phyloP scores from a whole-genome alignment of 805 yeast genomes.

The Metschnikowia noctiluminum region DNA sequence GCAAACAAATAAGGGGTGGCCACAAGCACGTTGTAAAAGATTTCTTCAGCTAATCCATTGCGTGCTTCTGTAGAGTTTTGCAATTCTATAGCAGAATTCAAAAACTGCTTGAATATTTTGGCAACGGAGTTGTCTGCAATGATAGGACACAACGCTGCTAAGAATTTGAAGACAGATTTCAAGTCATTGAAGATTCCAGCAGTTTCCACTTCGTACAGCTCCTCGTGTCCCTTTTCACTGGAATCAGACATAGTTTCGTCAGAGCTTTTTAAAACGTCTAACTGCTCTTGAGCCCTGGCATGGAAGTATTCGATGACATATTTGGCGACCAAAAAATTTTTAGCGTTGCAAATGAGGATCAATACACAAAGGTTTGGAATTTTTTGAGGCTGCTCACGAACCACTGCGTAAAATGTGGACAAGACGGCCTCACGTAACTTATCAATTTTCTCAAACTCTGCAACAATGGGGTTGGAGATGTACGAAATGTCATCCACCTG shows the following conservation, averaged over 20 bases:
- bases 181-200: slow-evolving; percentile 67
- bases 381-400: slow-evolving; percentile 90
- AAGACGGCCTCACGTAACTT: slow-evolving; percentile 57
- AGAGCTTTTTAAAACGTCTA: slow-evolving; percentile 32
- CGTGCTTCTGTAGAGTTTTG: slow-evolving; percentile 42
- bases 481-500: slow-evolving; percentile 55
- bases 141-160: slow-evolving; percentile 64
- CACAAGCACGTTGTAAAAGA: slow-evolving; percentile 58
- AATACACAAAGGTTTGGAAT: slow-evolving; percentile 67
- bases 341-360: slow-evolving; percentile 61
- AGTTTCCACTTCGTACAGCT: slow-evolving; percentile 20
- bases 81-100: slow-evolving; percentile 54
- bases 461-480: slow-evolving; percentile 62
- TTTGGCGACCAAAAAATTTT: slow-evolving; percentile 63
- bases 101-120: slow-evolving; percentile 49
- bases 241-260: slow-evolving; percentile 14
- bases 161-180: slow-evolving; percentile 67
- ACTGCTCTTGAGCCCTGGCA: slow-evolving; percentile 53
- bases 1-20: slow-evolving; percentile 63
- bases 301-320: slow-evolving; percentile 68
- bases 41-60: slow-evolving; percentile 61
- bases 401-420: slow-evolving; percentile 62
- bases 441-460: slow-evolving; percentile 61
- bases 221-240: slow-evolving; percentile 6
- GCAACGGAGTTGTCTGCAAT: slow-evolving; percentile 42